Conservation (phyloP, 768 basidiomycete species). For the Myochromella boudieri region DNA sequence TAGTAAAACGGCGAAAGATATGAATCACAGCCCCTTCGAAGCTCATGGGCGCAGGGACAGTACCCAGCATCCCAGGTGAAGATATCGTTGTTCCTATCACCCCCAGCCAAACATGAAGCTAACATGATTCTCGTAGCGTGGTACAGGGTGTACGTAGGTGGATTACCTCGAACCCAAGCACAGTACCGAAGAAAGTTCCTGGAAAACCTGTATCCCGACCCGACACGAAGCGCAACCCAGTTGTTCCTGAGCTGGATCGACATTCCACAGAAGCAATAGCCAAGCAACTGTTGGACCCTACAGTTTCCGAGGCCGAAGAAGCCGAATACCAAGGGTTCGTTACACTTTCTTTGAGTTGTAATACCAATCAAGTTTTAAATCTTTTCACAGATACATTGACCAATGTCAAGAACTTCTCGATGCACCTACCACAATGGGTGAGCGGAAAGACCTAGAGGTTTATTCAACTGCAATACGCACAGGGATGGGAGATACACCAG, state of each 20-base stretch:
- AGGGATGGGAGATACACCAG: slow-evolving; percentile 37
- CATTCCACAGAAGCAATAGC: slow-evolving; percentile 63
- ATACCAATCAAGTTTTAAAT: neutral
- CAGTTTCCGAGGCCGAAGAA: slow-evolving; percentile 62
- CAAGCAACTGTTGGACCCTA: slow-evolving; percentile 55
- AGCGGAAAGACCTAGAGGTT: slow-evolving; percentile 56
- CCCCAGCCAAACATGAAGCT: neutral
- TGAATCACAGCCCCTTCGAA: slow-evolving; percentile 76
- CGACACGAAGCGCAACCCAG: slow-evolving; percentile 32
- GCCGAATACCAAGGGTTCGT: slow-evolving; percentile 72
- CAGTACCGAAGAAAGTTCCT: slow-evolving; percentile 38
- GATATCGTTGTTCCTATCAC: neutral
- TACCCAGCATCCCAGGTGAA: slow-evolving; percentile 35
- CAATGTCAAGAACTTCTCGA: slow-evolving; percentile 68
- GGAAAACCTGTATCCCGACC: slow-evolving; percentile 35
- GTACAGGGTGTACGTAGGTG: slow-evolving; percentile 79
- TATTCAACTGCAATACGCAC: slow-evolving; percentile 54
- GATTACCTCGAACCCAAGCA: slow-evolving; percentile 59
- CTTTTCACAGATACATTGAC: slow-evolving; percentile 60
- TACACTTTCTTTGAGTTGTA: neutral
- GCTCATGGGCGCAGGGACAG: slow-evolving; percentile 45
- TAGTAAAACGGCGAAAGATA: slow-evolving; percentile 69
- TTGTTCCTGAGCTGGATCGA: slow-evolving; percentile 34
- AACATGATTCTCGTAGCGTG: slow-evolving; percentile 38
- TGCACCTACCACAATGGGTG: slow-evolving; percentile 51